Evolutionary conservation across 306 rosid species (phyloP), one percentile per base, ranked within the genome.

Genomic region (Phaseolus lunatus): DNA sequence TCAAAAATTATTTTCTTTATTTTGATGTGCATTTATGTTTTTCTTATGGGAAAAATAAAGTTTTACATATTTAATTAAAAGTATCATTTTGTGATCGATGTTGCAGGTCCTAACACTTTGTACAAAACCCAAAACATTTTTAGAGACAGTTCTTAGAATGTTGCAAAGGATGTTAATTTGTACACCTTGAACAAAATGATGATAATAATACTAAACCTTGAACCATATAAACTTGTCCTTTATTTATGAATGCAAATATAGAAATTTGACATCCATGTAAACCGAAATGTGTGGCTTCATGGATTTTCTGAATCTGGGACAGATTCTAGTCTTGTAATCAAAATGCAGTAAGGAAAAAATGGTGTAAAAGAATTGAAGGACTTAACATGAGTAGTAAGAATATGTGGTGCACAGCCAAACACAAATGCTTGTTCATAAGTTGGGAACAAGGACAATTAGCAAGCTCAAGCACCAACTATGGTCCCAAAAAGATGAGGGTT

Each of bases 371-470:
- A 72, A n/a, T n/a, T n/a, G n/a, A n/a, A n/a, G n/a, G n/a, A n/a
- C n/a, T n/a, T n/a, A n/a, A n/a, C n/a, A n/a, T n/a, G n/a, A n/a
- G n/a, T n/a, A n/a, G n/a, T n/a, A n/a, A n/a, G n/a, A n/a, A n/a
- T n/a, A n/a, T n/a, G n/a, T n/a, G 44, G 64, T 47, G 58, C 67
- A 62, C 47, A 63, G 50, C 57, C 57, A 62, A 62, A 63, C 49
- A 14, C 37, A 65, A 65, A 35, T 19, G 9, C 20, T 35, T n/a
- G 26, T 63, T 63, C 69, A 2, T 45, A n/a, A n/a, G 54, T 47
- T 47, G 29, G 22, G 72, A 79, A 16, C 67, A 47, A 76, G 63
- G 64, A 64, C 53, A 49, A 16, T 3, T 31, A 73, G 47, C 59
- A 5, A 74, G 68, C 24, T 9, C 7, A 14, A 24, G 70, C 83